Evolutionary conservation across 2,329 filamentous ascomycete species (phyloP).

Genomic region (Rugonectria rugulosa): DNA sequence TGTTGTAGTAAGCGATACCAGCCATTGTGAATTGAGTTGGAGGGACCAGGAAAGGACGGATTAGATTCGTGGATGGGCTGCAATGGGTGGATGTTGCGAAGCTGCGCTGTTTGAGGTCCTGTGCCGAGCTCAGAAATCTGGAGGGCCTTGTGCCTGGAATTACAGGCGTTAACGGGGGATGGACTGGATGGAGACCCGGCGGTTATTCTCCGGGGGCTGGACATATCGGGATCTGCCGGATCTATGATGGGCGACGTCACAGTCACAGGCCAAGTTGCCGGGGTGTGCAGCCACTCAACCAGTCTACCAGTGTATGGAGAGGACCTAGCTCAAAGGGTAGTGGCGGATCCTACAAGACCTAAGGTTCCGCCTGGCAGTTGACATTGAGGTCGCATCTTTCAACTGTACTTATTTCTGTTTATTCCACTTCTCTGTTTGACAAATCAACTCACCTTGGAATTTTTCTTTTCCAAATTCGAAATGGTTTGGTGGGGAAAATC

Average conservation of each 20-base stretch:
- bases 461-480: conserved; percentile 2
- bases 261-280: neutral
- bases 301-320: too few relatives aligned
- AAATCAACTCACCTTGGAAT: neutral
- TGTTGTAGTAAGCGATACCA: conserved; percentile 56
- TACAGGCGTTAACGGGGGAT: conserved; percentile 38
- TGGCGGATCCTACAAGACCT: conserved; percentile 29
- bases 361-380: conserved; percentile 18
- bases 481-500: conserved; percentile 56
- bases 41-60: conserved; percentile 35
- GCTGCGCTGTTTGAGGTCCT: conserved; percentile 38
- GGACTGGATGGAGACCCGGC: conserved; percentile 16
- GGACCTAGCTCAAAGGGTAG: conserved; percentile 10
- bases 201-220: conserved; percentile 41
- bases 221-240: conserved; percentile 36
- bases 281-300: too few relatives aligned
- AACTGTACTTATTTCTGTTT: too few relatives aligned
- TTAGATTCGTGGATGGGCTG: conserved; percentile 38
- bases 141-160: conserved; percentile 42
- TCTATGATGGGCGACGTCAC: conserved; percentile 36
- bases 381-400: neutral
- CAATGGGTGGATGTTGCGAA: conserved; percentile 40
- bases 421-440: too few relatives aligned
- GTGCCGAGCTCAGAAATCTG: conserved; percentile 41
- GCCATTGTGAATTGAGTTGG: conserved; percentile 44